phyloP scores from a whole-genome alignment of 305 asterid species.

The Fraxinus xanthoxyloides region DNA sequence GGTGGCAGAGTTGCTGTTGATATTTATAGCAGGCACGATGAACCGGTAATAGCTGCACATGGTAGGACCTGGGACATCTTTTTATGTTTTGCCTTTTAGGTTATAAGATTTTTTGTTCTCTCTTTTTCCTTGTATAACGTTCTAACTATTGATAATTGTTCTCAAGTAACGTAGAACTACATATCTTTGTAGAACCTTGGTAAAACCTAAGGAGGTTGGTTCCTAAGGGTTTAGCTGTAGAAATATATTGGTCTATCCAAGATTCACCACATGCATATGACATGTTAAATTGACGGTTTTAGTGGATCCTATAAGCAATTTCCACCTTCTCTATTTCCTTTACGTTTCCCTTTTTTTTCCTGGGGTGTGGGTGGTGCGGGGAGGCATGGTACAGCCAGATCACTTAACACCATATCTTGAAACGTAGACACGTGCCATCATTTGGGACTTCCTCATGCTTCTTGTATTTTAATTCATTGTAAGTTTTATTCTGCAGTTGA shows the following conservation, averaged over 20 bases:
- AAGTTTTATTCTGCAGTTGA: background rate
- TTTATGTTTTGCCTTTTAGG: background rate
- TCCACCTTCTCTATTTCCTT: background rate
- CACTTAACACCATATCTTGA: background rate
- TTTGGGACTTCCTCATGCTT: background rate
- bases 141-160: constrained; percentile 1
- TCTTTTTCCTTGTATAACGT: background rate
- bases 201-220: background rate
- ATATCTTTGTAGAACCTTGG: background rate
- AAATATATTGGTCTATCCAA: background rate
- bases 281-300: background rate
- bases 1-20: constrained; percentile 94
- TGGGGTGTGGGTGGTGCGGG: background rate
- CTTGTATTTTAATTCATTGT: background rate
- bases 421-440: background rate
- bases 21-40: constrained; percentile 95
- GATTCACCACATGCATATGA: background rate
- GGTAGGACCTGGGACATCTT: constrained; percentile 47
- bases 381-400: background rate
- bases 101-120: background rate
- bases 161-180: background rate
- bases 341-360: background rate
- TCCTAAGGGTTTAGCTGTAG: constrained; percentile 14
- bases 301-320: background rate
- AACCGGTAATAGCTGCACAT: constrained; percentile 66